Evolutionary conservation across 1,139 yeast genomes (phyloP).

Genomic region (Magnusiomyces paraingens): DNA sequence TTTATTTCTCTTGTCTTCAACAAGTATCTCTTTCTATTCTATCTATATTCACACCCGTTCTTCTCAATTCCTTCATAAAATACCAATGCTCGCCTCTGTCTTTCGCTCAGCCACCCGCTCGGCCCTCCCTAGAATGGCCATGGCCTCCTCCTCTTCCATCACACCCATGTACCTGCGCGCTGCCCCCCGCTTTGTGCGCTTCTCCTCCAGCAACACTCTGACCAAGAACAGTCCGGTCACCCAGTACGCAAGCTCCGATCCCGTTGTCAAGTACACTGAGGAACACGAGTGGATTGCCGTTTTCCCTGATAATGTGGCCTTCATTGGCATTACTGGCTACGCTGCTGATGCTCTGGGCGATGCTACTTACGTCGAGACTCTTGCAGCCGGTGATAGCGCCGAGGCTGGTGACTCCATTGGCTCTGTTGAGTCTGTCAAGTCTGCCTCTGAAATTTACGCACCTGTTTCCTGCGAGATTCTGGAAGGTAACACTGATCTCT

Average conservation of each 20-base stretch:
- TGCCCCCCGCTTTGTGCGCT: slow-evolving; percentile 7
- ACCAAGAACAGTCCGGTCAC: slow-evolving; percentile 48
- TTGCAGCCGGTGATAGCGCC: slow-evolving; percentile 62
- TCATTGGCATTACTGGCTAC: slow-evolving; percentile 86
- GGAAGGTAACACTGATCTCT: slow-evolving; percentile 63
- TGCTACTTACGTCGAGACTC: slow-evolving; percentile 88
- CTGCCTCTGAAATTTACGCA: slow-evolving; percentile 87
- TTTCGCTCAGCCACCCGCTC: slow-evolving; percentile 12
- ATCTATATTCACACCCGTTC: neutral
- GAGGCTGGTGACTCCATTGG: slow-evolving; percentile 80
- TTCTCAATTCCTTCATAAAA: neutral
- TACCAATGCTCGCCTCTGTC: slow-evolving; percentile 12
- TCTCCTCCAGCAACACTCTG: slow-evolving; percentile 37
- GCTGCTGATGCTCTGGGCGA: slow-evolving; percentile 99
- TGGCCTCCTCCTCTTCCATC: slow-evolving; percentile 2
- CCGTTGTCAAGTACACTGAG: slow-evolving; percentile 58
- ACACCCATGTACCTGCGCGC: neutral
- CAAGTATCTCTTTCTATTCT: slow-evolving; percentile 10
- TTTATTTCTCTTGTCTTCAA: slow-evolving; percentile 11
- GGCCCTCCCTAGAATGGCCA: slow-evolving; percentile 7
- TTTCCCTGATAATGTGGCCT: slow-evolving; percentile 72
- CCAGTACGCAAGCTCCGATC: slow-evolving; percentile 39
- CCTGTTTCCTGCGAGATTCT: slow-evolving; percentile 77
- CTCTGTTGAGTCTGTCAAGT: slow-evolving; percentile 89
- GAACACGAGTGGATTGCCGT: slow-evolving; percentile 97